These are phyloP conservation scores for Aspergillus awamori DNA, from an alignment of 2,329 filamentous ascomycete species.

Conservation along the genomic window DNA sequence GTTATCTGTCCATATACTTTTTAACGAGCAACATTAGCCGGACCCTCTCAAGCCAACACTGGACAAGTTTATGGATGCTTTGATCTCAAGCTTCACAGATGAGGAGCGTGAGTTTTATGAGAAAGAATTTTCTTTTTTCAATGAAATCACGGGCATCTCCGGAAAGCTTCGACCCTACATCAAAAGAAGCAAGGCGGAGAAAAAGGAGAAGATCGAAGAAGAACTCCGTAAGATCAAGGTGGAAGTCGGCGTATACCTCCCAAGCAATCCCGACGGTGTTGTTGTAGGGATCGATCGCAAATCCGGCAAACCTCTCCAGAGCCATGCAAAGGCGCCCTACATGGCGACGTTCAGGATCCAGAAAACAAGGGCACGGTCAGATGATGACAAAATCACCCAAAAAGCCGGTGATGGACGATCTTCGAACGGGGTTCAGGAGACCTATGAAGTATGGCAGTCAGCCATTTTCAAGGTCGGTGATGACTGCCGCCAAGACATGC, in stretches of 20 bases:
- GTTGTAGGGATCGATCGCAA: conserved; percentile 98
- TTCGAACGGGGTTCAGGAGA: conserved; percentile 50
- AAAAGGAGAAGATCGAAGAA: conserved; percentile 99
- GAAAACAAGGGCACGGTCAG: conserved; percentile 61
- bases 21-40: conserved; percentile 55
- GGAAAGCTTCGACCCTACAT: conserved; percentile 94
- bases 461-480: conserved; percentile 99
- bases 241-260: conserved; percentile 94
- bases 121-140: conserved; percentile 96
- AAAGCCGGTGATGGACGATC: conserved; percentile 29
- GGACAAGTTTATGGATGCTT: conserved; percentile 82
- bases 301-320: conserved; percentile 95
- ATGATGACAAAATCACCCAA: conserved; percentile 30
- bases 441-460: conserved; percentile 96
- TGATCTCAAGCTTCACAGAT: conserved; percentile 78
- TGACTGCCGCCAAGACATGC: conserved; percentile 94
- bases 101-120: conserved; percentile 87
- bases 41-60: conserved; percentile 92
- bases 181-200: conserved; percentile 88
- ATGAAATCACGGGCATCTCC: conserved; percentile 92
- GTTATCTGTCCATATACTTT: not conserved
- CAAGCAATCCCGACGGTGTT: conserved; percentile 93
- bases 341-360: conserved; percentile 99
- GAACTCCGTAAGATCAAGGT: conserved; percentile 97
- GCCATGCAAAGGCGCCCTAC: conserved; percentile 96